phyloP scores from a whole-genome alignment of 2,329 filamentous ascomycete species.

The Dichotomopilus funicola region DNA sequence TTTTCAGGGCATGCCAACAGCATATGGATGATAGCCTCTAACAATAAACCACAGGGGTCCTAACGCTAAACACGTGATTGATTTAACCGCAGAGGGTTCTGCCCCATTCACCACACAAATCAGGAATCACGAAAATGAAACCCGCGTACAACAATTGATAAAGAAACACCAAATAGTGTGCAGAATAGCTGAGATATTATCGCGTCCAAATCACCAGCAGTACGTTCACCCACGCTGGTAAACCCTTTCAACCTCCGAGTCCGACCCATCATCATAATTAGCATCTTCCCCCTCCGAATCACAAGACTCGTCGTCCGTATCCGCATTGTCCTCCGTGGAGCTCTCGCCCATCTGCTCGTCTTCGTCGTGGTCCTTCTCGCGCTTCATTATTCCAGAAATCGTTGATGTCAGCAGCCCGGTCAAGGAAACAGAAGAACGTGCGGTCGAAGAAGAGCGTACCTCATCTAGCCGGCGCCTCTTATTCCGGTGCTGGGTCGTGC shows the following conservation, averaged over 20 bases:
- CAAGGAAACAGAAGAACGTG: not conserved
- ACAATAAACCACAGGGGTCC: no score
- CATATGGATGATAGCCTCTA: no score
- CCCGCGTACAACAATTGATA: no score
- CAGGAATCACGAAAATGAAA: no score
- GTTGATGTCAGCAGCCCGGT: not conserved
- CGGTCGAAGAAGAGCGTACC: not conserved
- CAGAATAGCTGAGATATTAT: no score
- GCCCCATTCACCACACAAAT: no score
- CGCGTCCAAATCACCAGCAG: not conserved
- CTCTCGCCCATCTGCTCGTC: not conserved
- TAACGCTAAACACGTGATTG: no score
- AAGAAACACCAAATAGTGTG: no score
- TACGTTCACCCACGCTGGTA: not conserved
- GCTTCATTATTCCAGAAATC: not conserved
- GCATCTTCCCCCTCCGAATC: slow-evolving; percentile 7
- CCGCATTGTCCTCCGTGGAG: not conserved
- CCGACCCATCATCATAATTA: slow-evolving; percentile 8
- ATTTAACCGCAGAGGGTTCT: no score
- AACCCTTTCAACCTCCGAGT: not conserved
- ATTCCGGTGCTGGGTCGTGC: not conserved
- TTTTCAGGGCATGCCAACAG: no score
- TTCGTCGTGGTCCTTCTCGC: not conserved
- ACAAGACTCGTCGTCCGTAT: not conserved
- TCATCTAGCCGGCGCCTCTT: slow-evolving; percentile 2